Conservation (phyloP, 2,329 filamentous ascomycete genomes). For the Sclerotinia trifoliorum region DNA sequence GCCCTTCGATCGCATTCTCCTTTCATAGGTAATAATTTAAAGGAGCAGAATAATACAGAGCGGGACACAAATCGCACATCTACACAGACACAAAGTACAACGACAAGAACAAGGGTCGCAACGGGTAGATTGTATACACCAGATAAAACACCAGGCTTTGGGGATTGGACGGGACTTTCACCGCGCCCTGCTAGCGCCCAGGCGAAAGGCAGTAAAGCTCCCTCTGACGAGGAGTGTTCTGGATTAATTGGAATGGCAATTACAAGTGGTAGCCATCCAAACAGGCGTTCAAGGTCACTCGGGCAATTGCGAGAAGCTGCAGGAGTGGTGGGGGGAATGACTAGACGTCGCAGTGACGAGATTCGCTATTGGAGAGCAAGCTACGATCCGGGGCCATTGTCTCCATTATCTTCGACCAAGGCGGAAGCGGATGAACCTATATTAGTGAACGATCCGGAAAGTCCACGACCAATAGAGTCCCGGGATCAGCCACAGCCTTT, state of each 20-base stretch:
- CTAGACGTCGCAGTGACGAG: slow-evolving; percentile 59
- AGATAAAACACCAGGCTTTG: slow-evolving; percentile 43
- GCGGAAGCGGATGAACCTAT: slow-evolving; percentile 42
- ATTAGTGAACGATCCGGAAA: slow-evolving; percentile 39
- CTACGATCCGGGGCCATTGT: slow-evolving; percentile 52
- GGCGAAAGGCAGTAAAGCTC: slow-evolving; percentile 47
- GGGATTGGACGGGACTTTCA: slow-evolving; percentile 54
- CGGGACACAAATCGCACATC: slow-evolving; percentile 51
- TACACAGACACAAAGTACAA: slow-evolving; percentile 42
- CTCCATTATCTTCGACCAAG: slow-evolving; percentile 51
- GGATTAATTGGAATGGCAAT: slow-evolving; percentile 59
- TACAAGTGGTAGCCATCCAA: slow-evolving; percentile 52
- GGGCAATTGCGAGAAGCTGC: slow-evolving; percentile 52
- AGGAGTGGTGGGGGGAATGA: slow-evolving; percentile 36
- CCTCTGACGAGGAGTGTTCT: slow-evolving; percentile 31
- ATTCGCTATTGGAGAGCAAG: slow-evolving; percentile 64
- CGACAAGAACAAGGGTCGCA: slow-evolving; percentile 42
- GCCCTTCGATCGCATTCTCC: slow-evolving; percentile 62
- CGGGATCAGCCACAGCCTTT: slow-evolving; percentile 52
- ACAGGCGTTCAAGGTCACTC: slow-evolving; percentile 59
- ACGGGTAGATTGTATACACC: slow-evolving; percentile 45
- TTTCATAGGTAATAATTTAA: slow-evolving; percentile 52
- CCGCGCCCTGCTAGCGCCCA: slow-evolving; percentile 62
- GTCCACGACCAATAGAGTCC: slow-evolving; percentile 25
- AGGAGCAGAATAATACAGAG: slow-evolving; percentile 45